These are phyloP conservation scores for Phlebiopsis flavidoalba DNA, from an alignment of 768 basidiomycete species.

Conservation along the genomic window DNA sequence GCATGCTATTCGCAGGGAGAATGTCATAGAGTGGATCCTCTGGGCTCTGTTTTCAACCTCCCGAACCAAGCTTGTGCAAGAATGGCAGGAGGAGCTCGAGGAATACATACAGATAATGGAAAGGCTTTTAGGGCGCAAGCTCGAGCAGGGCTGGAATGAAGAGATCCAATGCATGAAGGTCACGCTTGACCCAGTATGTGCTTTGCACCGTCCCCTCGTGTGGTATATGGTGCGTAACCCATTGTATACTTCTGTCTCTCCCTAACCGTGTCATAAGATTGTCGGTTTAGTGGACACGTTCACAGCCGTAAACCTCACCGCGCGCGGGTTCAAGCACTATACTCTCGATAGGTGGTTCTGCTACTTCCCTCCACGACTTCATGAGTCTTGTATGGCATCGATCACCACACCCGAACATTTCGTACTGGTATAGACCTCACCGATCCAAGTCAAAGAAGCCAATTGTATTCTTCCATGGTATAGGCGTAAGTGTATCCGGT, in stretches of 20 bases:
- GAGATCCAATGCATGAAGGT: slow-evolving; percentile 42
- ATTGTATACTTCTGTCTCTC: not conserved
- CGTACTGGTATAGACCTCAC: slow-evolving; percentile 50
- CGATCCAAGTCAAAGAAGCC: slow-evolving; percentile 41
- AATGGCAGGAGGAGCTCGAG: slow-evolving; percentile 48
- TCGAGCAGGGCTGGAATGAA: slow-evolving; percentile 36
- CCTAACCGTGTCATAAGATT: slow-evolving; percentile 33
- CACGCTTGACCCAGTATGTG: slow-evolving; percentile 52
- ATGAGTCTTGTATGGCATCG: slow-evolving; percentile 38
- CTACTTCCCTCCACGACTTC: slow-evolving; percentile 50
- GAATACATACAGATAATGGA: slow-evolving; percentile 41
- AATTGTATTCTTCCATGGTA: slow-evolving; percentile 62
- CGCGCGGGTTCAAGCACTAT: slow-evolving; percentile 52
- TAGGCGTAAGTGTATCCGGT: slow-evolving; percentile 43
- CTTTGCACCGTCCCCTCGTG: slow-evolving; percentile 52
- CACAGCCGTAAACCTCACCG: slow-evolving; percentile 34
- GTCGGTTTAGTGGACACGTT: slow-evolving; percentile 45
- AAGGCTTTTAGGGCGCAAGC: slow-evolving; percentile 30
- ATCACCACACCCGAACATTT: slow-evolving; percentile 30
- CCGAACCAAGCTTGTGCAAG: slow-evolving; percentile 23
- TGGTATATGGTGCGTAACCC: slow-evolving; percentile 52
- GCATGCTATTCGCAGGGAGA: slow-evolving; percentile 34
- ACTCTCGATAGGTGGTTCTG: slow-evolving; percentile 29
- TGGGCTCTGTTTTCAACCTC: slow-evolving; percentile 56
- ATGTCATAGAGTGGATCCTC: slow-evolving; percentile 56